These are phyloP conservation scores for Backusella australiensis DNA, from an alignment of 192 early-diverging fungal species.

Conservation along the genomic window DNA sequence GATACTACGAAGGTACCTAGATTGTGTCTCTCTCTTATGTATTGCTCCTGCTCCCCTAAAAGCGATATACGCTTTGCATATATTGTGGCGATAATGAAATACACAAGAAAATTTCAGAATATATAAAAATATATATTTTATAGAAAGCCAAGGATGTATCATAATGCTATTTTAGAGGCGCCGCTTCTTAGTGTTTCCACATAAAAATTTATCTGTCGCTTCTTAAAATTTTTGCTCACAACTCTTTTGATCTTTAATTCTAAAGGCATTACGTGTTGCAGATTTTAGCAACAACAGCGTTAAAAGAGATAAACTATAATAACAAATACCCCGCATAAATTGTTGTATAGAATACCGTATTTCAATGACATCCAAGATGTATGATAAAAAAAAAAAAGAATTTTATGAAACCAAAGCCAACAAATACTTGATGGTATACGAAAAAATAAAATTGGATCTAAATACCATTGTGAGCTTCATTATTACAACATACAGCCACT, in stretches of 20 bases:
- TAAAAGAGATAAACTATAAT: background rate
- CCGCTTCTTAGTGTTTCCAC: background rate
- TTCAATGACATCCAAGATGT: background rate
- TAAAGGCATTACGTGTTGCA: background rate
- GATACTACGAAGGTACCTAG: background rate
- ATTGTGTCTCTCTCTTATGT: background rate
- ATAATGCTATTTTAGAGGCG: background rate
- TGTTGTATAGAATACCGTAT: background rate
- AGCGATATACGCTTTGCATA: background rate
- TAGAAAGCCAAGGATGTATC: background rate
- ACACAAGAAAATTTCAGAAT: background rate
- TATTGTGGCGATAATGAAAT: background rate
- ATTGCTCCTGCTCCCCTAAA: background rate
- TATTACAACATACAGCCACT: background rate
- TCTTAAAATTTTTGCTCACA: background rate
- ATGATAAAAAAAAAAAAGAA: background rate
- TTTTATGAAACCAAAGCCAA: background rate
- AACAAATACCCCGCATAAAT: background rate
- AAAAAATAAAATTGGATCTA: background rate
- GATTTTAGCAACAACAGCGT: background rate
- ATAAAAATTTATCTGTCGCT: background rate
- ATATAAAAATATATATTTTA: background rate
- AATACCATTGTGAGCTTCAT: background rate
- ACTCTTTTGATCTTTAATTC: background rate
- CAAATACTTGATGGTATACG: background rate